Evolutionary conservation across 1,139 yeast genomes (phyloP).

Genomic region (Debaryomyces singareniensis): DNA sequence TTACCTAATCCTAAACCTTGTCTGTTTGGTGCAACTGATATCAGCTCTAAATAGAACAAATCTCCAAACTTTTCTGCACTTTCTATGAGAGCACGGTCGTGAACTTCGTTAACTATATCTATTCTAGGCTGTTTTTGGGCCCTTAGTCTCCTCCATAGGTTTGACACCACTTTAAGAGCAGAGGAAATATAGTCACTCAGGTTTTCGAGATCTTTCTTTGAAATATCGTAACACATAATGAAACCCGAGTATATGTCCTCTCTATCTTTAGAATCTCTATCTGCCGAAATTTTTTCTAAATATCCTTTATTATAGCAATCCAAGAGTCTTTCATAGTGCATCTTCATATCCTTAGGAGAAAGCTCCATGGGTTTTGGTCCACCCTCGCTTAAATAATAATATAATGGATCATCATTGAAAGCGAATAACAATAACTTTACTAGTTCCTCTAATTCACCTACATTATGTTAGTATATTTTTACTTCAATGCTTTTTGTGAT

Average conservation of each 20-base stretch:
- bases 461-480: too few relatives aligned
- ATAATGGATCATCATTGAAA: slow-evolving; percentile 1
- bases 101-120: not conserved
- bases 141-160: not conserved
- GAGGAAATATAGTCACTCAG: not conserved
- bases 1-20: slow-evolving; percentile 2
- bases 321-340: not conserved
- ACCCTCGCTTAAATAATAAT: not conserved
- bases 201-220: not conserved
- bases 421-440: not conserved
- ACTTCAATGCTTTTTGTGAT: too few relatives aligned
- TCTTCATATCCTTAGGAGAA: not conserved
- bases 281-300: not conserved
- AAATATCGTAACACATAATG: not conserved
- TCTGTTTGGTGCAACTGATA: not conserved
- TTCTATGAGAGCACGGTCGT: not conserved
- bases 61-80: too few relatives aligned
- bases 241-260: not conserved
- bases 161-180: not conserved
- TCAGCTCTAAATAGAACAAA: slow-evolving; percentile 1
- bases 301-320: not conserved
- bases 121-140: not conserved
- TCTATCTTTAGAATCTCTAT: not conserved
- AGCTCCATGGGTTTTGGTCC: slow-evolving; percentile 1
- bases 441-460: too few relatives aligned